Base-by-base conservation (phyloP, 2,329 filamentous ascomycete species). In the Capronia epimyces region DNA sequence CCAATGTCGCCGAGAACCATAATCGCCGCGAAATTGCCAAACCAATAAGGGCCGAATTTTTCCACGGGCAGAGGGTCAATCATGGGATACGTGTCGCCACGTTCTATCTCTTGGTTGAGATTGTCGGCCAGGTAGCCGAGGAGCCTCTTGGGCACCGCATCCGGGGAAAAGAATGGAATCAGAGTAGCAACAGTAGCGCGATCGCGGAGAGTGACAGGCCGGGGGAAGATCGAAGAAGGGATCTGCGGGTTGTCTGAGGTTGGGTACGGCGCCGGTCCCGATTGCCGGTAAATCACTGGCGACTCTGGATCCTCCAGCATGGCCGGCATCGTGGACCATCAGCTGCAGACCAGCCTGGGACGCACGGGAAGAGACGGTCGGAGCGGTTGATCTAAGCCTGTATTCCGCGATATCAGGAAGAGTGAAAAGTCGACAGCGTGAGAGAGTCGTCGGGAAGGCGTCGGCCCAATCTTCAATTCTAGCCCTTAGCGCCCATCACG, bases 61-160 rank as follows among this genome's bases (percentile, higher is more conserved):
- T 86, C 81, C n/a, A 84, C 72, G 3, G 83, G 74, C 69, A 95
- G 81, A 15, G 82, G 75, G 46, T 90, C 83, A 62, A 84, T 81
- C 86, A 94, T 91, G 18, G 89, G 88, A 67, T 95, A 95, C 1
- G 89, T 94, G 67, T 95, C 89, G 50, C 89, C 89, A 68, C 88
- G 87, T 64, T 93, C 87, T 63, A 95, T 93, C 69, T 95, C 89
- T 69, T 87, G 85, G 67, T 90, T 91, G 62, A 95, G 78, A 70
- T 93, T 85, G 64, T 89, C 86, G 61, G 81, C 86, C 41, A 95
- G 80, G 64, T 94, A 93, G 32, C 77, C 77, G 29, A 91, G 74
- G 51, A 95, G 74, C 5, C 84, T 83, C 32, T 75, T 72, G 2
- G 89, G 89, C n/a, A 94, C 83, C 64, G 89, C 81, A 50, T 81